Evolutionary conservation across 140 eudicot genomes (phyloP).

Genomic region (Stevia rebaudiana): DNA sequence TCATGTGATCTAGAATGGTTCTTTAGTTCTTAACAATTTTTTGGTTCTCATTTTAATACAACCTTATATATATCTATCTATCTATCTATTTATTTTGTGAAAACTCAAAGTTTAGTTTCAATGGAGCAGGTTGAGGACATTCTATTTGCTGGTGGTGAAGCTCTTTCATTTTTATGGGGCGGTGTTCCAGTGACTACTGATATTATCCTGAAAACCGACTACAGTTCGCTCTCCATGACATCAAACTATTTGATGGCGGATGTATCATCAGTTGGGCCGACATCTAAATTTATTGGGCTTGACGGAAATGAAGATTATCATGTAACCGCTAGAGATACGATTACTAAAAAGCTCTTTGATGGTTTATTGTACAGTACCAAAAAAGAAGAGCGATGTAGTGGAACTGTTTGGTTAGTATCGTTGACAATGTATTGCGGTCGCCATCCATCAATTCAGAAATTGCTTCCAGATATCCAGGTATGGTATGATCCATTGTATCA

Average conservation of each 20-base stretch:
- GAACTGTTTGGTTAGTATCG: conserved; percentile 90
- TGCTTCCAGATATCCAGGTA: conserved; percentile 99
- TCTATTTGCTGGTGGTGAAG: conserved; percentile 97
- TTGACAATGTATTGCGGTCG: conserved; percentile 87
- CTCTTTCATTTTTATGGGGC: conserved; percentile 92
- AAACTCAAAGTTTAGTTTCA: not conserved
- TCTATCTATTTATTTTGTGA: conserved; percentile 14
- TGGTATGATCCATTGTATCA: conserved; percentile 8
- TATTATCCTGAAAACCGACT: conserved; percentile 69
- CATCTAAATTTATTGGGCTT: conserved; percentile 29
- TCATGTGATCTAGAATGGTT: too few species aligned
- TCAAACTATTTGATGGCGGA: conserved; percentile 85
- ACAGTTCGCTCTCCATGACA: conserved; percentile 74
- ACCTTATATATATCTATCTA: too few species aligned
- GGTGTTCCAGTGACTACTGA: conserved; percentile 96
- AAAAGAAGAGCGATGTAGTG: conserved; percentile 96
- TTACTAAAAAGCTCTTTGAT: conserved; percentile 86
- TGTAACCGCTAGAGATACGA: conserved; percentile 56
- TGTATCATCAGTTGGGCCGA: conserved; percentile 46
- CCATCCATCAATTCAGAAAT: conserved; percentile 62
- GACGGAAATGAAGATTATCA: conserved; percentile 47
- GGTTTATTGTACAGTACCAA: conserved; percentile 71
- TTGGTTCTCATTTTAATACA: too few species aligned
- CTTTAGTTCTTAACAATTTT: too few species aligned
- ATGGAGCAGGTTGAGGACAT: conserved; percentile 81